Conservation (phyloP, 2,329 filamentous ascomycete species). For the Microsporum ferrugineum region DNA sequence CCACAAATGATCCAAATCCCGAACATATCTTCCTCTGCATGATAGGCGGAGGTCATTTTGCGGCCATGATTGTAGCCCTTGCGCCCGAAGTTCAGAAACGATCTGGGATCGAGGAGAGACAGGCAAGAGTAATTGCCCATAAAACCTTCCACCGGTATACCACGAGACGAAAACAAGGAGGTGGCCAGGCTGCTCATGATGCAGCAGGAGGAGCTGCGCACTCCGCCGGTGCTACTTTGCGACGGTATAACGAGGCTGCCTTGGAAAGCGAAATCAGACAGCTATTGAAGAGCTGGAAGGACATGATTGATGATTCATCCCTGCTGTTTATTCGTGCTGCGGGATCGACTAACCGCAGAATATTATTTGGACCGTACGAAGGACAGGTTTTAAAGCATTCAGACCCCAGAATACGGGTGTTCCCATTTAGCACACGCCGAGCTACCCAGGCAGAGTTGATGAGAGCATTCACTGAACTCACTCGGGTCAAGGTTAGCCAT, state of each 20-base stretch:
- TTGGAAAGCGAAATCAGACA: conserved; percentile 77
- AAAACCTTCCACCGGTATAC: conserved; percentile 98
- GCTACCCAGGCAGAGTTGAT: conserved; percentile 92
- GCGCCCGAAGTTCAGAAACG: conserved; percentile 66
- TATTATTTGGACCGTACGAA: conserved; percentile 83
- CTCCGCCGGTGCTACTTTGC: conserved; percentile 78
- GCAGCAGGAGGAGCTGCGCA: conserved; percentile 87
- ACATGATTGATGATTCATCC: conserved; percentile 70
- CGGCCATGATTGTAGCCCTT: conserved; percentile 86
- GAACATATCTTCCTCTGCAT: conserved; percentile 94
- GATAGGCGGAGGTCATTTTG: conserved; percentile 96
- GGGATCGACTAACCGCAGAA: conserved; percentile 72
- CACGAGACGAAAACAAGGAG: conserved; percentile 89
- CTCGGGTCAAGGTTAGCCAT: conserved; percentile 71
- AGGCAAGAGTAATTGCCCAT: conserved; percentile 80
- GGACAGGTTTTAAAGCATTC: conserved; percentile 69
- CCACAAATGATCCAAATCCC: conserved; percentile 41
- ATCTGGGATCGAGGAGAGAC: conserved; percentile 59
- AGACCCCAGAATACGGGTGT: conserved; percentile 69
- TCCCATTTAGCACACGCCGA: conserved; percentile 84
- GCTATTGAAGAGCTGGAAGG: conserved; percentile 73
- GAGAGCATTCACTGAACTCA: conserved; percentile 87
- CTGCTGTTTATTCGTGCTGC: conserved; percentile 83
- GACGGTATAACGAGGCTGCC: conserved; percentile 88
- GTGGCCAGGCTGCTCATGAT: conserved; percentile 87